Percentiles rank a stretch among this genome's conserved stretches.
phyloP scores from a whole-genome alignment of 768 basidiomycete genomes.

The Tricholoma terreum region DNA sequence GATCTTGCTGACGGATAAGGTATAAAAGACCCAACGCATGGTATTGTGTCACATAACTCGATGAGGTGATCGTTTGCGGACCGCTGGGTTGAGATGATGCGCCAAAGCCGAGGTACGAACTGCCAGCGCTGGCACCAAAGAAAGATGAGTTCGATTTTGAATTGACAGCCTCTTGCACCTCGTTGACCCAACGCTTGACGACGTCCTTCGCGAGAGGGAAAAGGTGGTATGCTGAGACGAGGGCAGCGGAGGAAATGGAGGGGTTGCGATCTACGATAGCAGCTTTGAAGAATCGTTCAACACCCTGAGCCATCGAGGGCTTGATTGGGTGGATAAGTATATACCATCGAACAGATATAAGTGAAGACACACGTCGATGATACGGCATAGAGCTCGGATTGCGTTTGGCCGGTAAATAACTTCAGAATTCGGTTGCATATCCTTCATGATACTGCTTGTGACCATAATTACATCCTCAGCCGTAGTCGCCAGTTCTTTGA shows the following conservation, averaged over 20 bases:
- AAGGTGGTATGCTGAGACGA: constrained; percentile 96
- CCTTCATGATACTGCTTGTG: constrained; percentile 99
- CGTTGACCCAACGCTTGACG: constrained; percentile 99
- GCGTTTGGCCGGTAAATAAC: constrained; percentile 98
- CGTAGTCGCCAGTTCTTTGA: constrained; percentile 94
- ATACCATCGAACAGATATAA: background rate
- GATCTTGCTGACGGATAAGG: constrained; percentile 92
- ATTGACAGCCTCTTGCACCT: constrained; percentile 94
- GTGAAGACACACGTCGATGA: constrained; percentile 82
- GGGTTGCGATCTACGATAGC: constrained; percentile 97
- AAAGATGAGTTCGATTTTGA: constrained; percentile 76
- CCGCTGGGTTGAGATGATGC: constrained; percentile 50
- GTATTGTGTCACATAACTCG: constrained; percentile 94
- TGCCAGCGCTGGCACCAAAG: constrained; percentile 50
- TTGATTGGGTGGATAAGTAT: constrained; percentile 27
- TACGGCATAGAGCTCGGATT: constrained; percentile 91
- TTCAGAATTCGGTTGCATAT: constrained; percentile 99
- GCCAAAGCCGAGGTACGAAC: constrained; percentile 75
- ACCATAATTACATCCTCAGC: constrained; percentile 99
- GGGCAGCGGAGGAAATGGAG: constrained; percentile 91
- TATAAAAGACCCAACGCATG: constrained; percentile 94
- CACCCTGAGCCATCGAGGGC: constrained; percentile 99
- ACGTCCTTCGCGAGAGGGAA: constrained; percentile 93
- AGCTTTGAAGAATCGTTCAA: constrained; percentile 98
- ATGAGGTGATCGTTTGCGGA: constrained; percentile 79